phyloP scores from a whole-genome alignment of 2,329 filamentous ascomycete genomes.

The Paecilomyces sp. region DNA sequence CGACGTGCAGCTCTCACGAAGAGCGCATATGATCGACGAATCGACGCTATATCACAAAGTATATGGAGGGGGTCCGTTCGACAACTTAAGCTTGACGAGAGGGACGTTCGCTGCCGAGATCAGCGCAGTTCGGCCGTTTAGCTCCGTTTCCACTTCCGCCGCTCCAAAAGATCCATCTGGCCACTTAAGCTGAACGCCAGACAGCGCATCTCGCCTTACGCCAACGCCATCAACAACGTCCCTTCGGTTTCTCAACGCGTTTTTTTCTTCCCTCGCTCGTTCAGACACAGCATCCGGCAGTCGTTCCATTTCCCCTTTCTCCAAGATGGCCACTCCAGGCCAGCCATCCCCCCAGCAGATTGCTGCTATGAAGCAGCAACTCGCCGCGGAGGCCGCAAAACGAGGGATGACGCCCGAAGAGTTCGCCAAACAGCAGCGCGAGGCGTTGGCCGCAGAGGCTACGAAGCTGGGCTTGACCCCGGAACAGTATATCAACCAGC shows the following conservation, averaged over 20 bases:
- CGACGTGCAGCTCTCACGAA: not conserved
- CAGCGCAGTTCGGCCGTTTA: not conserved
- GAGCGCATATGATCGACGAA: not conserved
- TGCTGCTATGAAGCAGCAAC: slow-evolving; percentile 70
- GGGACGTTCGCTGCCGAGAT: not conserved
- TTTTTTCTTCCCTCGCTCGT: slow-evolving; percentile 1
- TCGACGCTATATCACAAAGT: not conserved
- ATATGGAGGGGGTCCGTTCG: not conserved
- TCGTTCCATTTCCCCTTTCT: slow-evolving; percentile 7
- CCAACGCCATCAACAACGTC: not conserved
- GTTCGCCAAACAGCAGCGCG: slow-evolving; percentile 60
- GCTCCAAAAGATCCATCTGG: slow-evolving; percentile 15
- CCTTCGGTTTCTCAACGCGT: not conserved
- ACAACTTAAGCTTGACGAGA: not conserved
- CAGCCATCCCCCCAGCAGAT: slow-evolving; percentile 76
- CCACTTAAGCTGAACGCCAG: slow-evolving; percentile 10
- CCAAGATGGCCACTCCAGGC: slow-evolving; percentile 30
- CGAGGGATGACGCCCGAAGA: slow-evolving; percentile 77
- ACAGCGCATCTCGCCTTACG: slow-evolving; percentile 2
- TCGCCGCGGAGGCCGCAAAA: slow-evolving; percentile 75
- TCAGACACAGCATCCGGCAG: not conserved
- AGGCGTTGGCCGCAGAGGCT: slow-evolving; percentile 39
- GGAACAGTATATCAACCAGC: slow-evolving; percentile 41
- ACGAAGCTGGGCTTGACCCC: slow-evolving; percentile 47
- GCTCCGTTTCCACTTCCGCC: slow-evolving; percentile 1